Conservation (phyloP, 176 grass and related monocot species). For the maize (Zea mays) region Zm-B73-REFERENCE-NAM-5.0 NC_050101.1:152146001-152146500, state of each 20-base stretch:
- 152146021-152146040: neutral
- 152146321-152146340: neutral
- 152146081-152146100: neutral
- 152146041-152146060: constrained; percentile 6
- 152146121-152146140: neutral
- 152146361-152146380: neutral
- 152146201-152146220: neutral
- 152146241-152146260: neutral
- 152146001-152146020: neutral
- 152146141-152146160: too few species aligned
- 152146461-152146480: neutral
- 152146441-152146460: neutral
- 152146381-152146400: neutral
- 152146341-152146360: neutral
- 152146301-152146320: neutral
- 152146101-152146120: neutral
- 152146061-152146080: neutral
- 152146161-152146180: neutral
- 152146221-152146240: neutral
- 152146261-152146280: neutral
- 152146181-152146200: neutral
- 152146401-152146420: neutral
- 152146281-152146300: neutral
- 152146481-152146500: neutral
- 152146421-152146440: neutral